phyloP scores from a whole-genome alignment of 2,329 filamentous ascomycete species.

The Colletotrichum graminicola region DNA sequence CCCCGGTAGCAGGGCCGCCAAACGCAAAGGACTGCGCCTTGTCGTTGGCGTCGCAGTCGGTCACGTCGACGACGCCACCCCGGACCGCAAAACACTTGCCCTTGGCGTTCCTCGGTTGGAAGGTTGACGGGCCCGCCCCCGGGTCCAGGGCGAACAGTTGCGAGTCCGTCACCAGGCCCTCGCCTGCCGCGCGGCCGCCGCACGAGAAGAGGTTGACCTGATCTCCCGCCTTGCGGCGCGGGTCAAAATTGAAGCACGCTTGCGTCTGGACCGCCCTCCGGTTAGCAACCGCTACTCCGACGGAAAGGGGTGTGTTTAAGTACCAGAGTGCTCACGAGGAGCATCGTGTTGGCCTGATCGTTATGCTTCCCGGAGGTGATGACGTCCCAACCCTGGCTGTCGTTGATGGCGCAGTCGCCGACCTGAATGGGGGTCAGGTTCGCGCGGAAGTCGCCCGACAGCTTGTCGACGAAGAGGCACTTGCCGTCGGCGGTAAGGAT shows the following conservation, averaged over 20 bases:
- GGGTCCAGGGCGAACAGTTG: constrained; percentile 64
- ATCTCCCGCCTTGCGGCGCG: constrained; percentile 61
- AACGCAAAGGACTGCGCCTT: constrained; percentile 58
- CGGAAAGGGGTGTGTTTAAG: not conserved
- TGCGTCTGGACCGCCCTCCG: constrained; percentile 54
- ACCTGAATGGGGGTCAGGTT: constrained; percentile 62
- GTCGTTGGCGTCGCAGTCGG: constrained; percentile 56
- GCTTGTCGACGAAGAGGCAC: constrained; percentile 60
- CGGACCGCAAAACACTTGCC: constrained; percentile 62
- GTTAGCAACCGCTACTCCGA: constrained; percentile 42
- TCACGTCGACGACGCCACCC: constrained; percentile 58
- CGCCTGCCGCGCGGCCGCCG: constrained; percentile 67
- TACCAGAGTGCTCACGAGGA: constrained; percentile 67
- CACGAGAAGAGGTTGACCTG: constrained; percentile 70
- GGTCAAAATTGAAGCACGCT: constrained; percentile 71
- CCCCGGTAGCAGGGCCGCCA: constrained; percentile 29
- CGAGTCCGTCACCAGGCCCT: constrained; percentile 62
- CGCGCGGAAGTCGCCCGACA: constrained; percentile 62
- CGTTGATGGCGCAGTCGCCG: constrained; percentile 56
- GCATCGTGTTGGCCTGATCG: constrained; percentile 58
- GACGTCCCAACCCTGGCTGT: constrained; percentile 61
- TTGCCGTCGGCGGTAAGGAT: constrained; percentile 59
- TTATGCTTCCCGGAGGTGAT: constrained; percentile 66
- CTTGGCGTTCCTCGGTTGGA: constrained; percentile 60
- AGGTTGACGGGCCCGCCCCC: constrained; percentile 54